Conservation (phyloP, 176 grass and related monocot genomes). For the Miscanthus lutarioriparius region DNA sequence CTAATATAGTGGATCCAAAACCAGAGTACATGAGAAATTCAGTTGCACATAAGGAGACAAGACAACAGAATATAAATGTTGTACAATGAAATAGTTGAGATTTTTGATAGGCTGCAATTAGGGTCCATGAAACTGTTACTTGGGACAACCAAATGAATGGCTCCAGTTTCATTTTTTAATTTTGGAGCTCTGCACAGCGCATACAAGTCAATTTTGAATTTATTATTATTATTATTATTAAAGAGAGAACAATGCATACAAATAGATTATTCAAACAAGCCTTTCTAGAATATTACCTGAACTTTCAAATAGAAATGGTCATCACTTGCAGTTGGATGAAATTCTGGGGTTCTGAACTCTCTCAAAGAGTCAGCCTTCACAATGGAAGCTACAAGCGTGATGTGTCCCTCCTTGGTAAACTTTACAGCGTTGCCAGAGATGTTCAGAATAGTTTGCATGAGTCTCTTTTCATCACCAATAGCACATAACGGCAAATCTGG, state of each 20-base stretch:
- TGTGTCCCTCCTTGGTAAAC: conserved; percentile 92
- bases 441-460: conserved; percentile 96
- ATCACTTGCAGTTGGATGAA: conserved; percentile 64
- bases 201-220: neutral
- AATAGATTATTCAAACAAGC: conserved; percentile 14
- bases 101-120: neutral
- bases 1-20: neutral
- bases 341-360: conserved; percentile 77
- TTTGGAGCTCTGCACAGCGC: neutral
- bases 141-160: neutral
- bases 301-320: conserved; percentile 87
- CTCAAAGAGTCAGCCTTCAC: conserved; percentile 73
- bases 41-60: neutral
- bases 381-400: conserved; percentile 75
- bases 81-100: neutral
- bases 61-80: too few relatives aligned
- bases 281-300: conserved; percentile 66
- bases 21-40: neutral
- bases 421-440: conserved; percentile 93
- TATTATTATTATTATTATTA: neutral
- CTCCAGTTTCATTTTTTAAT: neutral
- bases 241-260: neutral
- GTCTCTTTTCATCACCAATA: conserved; percentile 86
- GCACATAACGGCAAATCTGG: conserved; percentile 83
- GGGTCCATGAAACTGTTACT: neutral